These are phyloP conservation scores for Ilyonectria sp. DNA, from an alignment of 2,329 filamentous ascomycete species.

Conservation along the genomic window DNA sequence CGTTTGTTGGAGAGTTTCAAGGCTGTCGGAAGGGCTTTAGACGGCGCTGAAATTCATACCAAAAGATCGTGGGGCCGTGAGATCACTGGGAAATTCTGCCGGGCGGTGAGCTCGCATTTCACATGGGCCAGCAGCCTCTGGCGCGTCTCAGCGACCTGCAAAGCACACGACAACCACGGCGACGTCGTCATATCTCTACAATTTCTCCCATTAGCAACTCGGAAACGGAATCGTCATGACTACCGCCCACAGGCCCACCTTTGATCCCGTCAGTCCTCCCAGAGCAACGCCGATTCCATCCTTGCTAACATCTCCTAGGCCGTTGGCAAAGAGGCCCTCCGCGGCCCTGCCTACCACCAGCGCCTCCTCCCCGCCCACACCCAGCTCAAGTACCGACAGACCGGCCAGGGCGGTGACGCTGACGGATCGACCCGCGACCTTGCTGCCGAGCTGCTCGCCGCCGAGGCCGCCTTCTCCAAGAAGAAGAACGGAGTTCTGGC, in stretches of 20 bases:
- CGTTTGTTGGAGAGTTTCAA: slow-evolving; percentile 25
- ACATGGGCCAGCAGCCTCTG: slow-evolving; percentile 9
- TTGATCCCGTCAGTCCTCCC: slow-evolving; percentile 80
- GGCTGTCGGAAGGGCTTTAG: slow-evolving; percentile 9
- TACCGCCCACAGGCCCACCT: slow-evolving; percentile 87
- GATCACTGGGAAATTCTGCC: slow-evolving; percentile 61
- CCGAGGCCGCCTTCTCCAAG: slow-evolving; percentile 92
- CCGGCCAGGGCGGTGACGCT: slow-evolving; percentile 90
- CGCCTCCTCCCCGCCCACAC: slow-evolving; percentile 95
- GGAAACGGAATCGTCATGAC: slow-evolving; percentile 64
- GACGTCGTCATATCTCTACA: not conserved
- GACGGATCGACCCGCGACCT: slow-evolving; percentile 82
- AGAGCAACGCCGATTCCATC: slow-evolving; percentile 17
- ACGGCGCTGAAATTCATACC: slow-evolving; percentile 24
- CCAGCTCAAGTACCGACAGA: slow-evolving; percentile 87
- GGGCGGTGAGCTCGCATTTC: slow-evolving; percentile 59
- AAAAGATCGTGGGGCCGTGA: slow-evolving; percentile 34
- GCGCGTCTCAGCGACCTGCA: slow-evolving; percentile 6
- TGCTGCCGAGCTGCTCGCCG: slow-evolving; percentile 88
- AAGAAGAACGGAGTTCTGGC: slow-evolving; percentile 74
- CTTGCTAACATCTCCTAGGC: slow-evolving; percentile 69
- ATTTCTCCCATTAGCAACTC: slow-evolving; percentile 9
- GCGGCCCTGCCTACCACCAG: slow-evolving; percentile 96
- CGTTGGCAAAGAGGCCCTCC: slow-evolving; percentile 92
- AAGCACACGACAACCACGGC: slow-evolving; percentile 3